A percentile compares a stretch with the other conserved stretches of the same genome.
Evolutionary conservation across 768 basidiomycete genomes (phyloP).

Genomic region (Mycena leptocephala): DNA sequence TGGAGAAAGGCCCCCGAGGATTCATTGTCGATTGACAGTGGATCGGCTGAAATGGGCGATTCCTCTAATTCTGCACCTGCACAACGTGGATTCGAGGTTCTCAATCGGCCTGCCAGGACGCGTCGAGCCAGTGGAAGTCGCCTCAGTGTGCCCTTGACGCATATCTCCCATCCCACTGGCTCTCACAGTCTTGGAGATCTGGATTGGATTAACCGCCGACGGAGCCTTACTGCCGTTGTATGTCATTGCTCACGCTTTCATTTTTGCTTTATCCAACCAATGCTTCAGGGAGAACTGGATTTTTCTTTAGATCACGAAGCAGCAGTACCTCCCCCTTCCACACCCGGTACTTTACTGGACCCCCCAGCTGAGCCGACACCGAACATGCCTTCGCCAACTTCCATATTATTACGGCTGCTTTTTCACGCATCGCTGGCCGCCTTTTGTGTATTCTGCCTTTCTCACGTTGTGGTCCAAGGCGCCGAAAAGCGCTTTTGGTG

Average conservation of each 20-base stretch:
- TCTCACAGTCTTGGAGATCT: constrained; percentile 75
- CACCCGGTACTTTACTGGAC: constrained; percentile 57
- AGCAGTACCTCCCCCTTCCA: constrained; percentile 64
- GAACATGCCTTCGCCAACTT: constrained; percentile 47
- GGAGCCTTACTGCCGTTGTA: constrained; percentile 82
- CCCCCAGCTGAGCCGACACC: constrained; percentile 4
- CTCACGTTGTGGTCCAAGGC: constrained; percentile 73
- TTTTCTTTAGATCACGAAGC: constrained; percentile 75
- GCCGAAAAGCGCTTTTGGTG: constrained; percentile 68
- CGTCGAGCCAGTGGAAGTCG: constrained; percentile 53
- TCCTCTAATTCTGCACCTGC: constrained; percentile 55
- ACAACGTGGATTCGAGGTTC: constrained; percentile 65
- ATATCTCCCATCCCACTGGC: constrained; percentile 34
- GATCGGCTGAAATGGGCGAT: constrained; percentile 50
- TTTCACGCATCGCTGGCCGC: constrained; percentile 75
- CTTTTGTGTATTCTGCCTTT: constrained; percentile 70
- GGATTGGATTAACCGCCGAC: constrained; percentile 84
- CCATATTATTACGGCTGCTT: constrained; percentile 62
- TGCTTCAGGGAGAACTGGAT: constrained; percentile 79
- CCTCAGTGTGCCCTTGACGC: constrained; percentile 41
- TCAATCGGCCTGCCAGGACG: constrained; percentile 61
- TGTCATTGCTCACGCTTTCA: constrained; percentile 44
- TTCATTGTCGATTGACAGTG: constrained; percentile 60
- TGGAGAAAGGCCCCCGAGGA: constrained; percentile 63
- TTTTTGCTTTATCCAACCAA: constrained; percentile 32